A percentile compares a stretch with the other conserved stretches of the same genome.
Evolutionary conservation across 2,329 filamentous ascomycete genomes (phyloP).

Genomic region (Bimuria novae-zelandiae): DNA sequence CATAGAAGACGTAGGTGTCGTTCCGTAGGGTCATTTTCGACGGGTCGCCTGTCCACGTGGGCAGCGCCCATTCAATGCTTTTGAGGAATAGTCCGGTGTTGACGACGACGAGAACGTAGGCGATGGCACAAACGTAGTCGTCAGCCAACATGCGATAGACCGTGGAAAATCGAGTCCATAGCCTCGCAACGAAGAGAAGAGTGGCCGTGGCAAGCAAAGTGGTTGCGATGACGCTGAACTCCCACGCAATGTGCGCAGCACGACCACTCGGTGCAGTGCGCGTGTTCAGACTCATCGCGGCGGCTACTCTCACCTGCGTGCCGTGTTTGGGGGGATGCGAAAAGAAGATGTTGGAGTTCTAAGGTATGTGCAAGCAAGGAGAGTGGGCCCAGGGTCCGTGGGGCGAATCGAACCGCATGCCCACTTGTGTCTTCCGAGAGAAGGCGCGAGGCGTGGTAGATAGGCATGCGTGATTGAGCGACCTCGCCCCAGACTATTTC

Average conservation of each 20-base stretch:
- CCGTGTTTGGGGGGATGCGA: not conserved
- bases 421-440: not conserved
- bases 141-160: constrained; percentile 20
- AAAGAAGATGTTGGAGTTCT: not conserved
- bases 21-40: constrained; percentile 18
- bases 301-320: constrained; percentile 1
- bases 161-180: constrained; percentile 22
- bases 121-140: constrained; percentile 20
- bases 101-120: constrained; percentile 21
- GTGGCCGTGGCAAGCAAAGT: constrained; percentile 16
- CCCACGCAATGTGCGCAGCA: not conserved
- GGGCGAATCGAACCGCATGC: not conserved
- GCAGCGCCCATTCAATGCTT: constrained; percentile 18
- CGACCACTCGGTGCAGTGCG: not conserved
- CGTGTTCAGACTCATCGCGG: not conserved
- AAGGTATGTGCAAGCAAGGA: not conserved
- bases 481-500: not conserved
- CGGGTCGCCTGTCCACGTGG: not conserved
- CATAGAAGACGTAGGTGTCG: constrained; percentile 13
- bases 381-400: not conserved
- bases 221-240: constrained; percentile 18
- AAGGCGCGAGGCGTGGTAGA: not conserved
- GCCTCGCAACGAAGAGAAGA: constrained; percentile 18
- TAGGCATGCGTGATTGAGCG: not conserved
- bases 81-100: constrained; percentile 20